Evolutionary conservation across 176 grass and related monocot species (phyloP).

Genomic region (Avena insularis): DNA sequence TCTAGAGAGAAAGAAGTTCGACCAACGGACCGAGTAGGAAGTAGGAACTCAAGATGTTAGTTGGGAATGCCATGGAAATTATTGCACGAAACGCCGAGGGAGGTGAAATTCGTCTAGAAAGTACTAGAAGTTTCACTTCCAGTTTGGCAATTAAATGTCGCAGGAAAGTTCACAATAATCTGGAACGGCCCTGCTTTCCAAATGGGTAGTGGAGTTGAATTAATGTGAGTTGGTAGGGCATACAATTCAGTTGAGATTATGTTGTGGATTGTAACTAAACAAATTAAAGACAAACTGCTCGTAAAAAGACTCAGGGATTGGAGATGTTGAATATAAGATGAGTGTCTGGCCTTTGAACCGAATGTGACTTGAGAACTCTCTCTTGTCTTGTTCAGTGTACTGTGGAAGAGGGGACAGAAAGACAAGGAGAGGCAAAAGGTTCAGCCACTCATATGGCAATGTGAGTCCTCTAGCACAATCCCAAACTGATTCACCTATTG

Average conservation of each 20-base stretch:
- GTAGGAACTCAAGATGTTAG: neutral
- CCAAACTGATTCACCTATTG: neutral
- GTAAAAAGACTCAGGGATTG: neutral
- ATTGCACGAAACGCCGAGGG: neutral
- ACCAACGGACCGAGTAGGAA: neutral
- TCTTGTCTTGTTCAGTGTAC: conserved; percentile 55
- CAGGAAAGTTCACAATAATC: neutral
- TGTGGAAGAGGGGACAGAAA: conserved; percentile 84
- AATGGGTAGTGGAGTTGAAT: neutral
- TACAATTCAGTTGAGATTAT: neutral
- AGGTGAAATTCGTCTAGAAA: neutral
- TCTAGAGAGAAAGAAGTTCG: neutral
- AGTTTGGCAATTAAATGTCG: neutral
- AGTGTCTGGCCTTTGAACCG: neutral
- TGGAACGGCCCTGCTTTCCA: neutral
- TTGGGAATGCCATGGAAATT: neutral
- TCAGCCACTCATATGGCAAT: conserved; percentile 82
- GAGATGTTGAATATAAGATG: neutral
- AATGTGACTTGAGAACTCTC: conserved; percentile 10
- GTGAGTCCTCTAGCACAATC: conserved; percentile 41
- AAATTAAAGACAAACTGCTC: neutral
- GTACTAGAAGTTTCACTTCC: neutral
- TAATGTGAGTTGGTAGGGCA: neutral
- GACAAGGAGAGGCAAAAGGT: conserved; percentile 74
- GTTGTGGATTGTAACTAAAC: neutral